Evolutionary conservation across 75 land plant genomes (phyloP), one percentile per base, ranked within the genome.

Genomic region (Selaginella tamariscina): DNA sequence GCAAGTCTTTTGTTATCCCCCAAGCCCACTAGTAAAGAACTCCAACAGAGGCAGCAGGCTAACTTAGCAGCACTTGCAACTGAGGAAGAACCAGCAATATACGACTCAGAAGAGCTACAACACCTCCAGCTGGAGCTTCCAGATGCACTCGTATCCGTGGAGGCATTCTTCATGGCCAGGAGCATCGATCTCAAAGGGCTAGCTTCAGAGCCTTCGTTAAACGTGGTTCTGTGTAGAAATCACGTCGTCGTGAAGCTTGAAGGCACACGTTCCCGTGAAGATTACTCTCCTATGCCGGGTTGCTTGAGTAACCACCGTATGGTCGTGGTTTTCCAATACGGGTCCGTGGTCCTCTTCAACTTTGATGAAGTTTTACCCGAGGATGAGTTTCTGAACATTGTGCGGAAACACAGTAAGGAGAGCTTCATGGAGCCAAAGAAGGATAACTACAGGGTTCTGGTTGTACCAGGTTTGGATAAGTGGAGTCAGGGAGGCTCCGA

Each of bases 401-500:
- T 88, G 29, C 73, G 79, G 66, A 81, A 76, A 56, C 80, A 88
- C 78, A 81, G 86, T 56, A 72, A 79, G 27, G 96, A 83, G 2
- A 81, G 81, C 69, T 85, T 90, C 54, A 71, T 72, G 0, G 96
- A 90, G 71, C 80, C 85, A 64, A 81, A 77, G 70, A 90, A 85
- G 71, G 96, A 90, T 68, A 89, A 91, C 74, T 91, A 88, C 76
- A 80, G 81, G 23, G 78, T 91, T 32, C 81, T 81, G 56, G 87
- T 89, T 75, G 78, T 84, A 49, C 94, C 97, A 33, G 18, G 39
- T 29, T 54, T 91, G 74, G 76, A 11, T 15, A 75, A 73, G 21
- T 85, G 88, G 81, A 89, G 92, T 82, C 79, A 85, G 57, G 94
- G 89, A 27, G 94, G 96, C 24, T 75, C 70, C 22, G 97, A 91